Evolutionary conservation across 1,284 basidiomycete genomes (phyloP).

Genomic region (Salmacisia buchloeana): DNA sequence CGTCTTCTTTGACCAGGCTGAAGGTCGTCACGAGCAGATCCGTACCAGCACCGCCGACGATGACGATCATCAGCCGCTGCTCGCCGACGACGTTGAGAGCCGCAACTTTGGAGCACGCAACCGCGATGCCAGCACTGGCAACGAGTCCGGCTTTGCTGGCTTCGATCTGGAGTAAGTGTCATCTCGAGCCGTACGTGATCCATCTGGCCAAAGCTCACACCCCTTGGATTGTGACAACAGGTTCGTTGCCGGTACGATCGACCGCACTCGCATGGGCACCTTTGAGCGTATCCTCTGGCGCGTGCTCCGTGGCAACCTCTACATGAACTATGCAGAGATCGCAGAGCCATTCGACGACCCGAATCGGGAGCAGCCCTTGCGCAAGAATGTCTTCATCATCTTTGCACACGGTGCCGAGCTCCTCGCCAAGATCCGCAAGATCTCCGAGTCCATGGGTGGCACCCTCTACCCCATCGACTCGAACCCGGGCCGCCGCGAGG

Average conservation of each 20-base stretch:
- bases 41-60: conserved; percentile 72
- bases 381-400: conserved; percentile 98
- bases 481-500: conserved; percentile 82
- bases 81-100: conserved; percentile 74
- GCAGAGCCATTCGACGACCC: conserved; percentile 86
- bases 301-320: conserved; percentile 92
- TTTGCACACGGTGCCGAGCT: conserved; percentile 93
- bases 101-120: conserved; percentile 38
- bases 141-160: conserved; percentile 47
- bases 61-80: conserved; percentile 77
- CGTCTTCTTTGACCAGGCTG: conserved; percentile 90
- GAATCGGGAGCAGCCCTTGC: conserved; percentile 55
- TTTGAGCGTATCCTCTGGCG: conserved; percentile 98
- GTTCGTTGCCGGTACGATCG: conserved; percentile 94
- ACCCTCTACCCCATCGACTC: conserved; percentile 94
- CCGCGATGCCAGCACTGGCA: conserved; percentile 37
- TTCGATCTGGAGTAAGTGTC: conserved; percentile 64
- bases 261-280: conserved; percentile 81
- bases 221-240: conserved; percentile 50
- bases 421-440: conserved; percentile 94
- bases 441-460: conserved; percentile 96
- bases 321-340: conserved; percentile 97
- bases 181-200: conserved; percentile 5
- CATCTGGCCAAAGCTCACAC: conserved; percentile 14
- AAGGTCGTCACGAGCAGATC: conserved; percentile 70